Percentiles rank a stretch among this genome's conserved stretches.
Evolutionary conservation across 2,329 filamentous ascomycete species (phyloP).

Genomic region (Albophoma yamanashiensis): DNA sequence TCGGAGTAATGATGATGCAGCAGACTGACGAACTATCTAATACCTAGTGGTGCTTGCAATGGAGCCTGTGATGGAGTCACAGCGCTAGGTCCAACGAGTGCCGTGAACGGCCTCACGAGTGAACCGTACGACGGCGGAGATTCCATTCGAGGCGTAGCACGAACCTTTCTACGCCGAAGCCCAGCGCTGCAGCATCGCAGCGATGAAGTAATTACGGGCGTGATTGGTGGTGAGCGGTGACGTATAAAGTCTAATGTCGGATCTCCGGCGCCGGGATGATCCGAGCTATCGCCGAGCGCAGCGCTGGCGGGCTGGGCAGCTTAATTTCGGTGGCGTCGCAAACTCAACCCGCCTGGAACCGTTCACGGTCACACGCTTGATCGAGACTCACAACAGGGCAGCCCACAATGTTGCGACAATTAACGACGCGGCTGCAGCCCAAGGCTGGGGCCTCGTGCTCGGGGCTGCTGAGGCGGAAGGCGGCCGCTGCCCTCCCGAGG

Average conservation of each 20-base stretch:
- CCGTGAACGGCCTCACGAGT: background rate
- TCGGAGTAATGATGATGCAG: background rate
- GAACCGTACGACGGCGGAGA: background rate
- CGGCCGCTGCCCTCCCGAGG: slow-evolving; percentile 11
- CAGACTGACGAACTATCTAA: background rate
- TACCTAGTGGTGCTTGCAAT: background rate
- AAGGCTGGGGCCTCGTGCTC: slow-evolving; percentile 14
- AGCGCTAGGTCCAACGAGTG: background rate
- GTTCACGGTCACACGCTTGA: background rate
- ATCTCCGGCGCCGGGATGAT: slow-evolving; percentile 8
- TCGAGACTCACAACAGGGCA: background rate
- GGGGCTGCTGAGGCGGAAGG: slow-evolving; percentile 11
- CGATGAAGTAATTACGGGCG: background rate
- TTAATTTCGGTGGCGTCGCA: background rate
- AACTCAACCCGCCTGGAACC: background rate
- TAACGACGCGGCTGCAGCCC: slow-evolving; percentile 20
- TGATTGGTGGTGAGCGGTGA: background rate
- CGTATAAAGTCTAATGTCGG: background rate
- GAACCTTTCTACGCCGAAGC: too few species aligned
- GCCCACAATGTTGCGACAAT: slow-evolving; percentile 22
- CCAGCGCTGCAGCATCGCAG: background rate
- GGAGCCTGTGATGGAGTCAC: background rate
- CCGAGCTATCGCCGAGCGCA: slow-evolving; percentile 11
- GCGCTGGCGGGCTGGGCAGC: background rate
- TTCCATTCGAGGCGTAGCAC: background rate